Conservation (phyloP, 2,329 filamentous ascomycete species). For the Rhynchosporium agropyri region DNA sequence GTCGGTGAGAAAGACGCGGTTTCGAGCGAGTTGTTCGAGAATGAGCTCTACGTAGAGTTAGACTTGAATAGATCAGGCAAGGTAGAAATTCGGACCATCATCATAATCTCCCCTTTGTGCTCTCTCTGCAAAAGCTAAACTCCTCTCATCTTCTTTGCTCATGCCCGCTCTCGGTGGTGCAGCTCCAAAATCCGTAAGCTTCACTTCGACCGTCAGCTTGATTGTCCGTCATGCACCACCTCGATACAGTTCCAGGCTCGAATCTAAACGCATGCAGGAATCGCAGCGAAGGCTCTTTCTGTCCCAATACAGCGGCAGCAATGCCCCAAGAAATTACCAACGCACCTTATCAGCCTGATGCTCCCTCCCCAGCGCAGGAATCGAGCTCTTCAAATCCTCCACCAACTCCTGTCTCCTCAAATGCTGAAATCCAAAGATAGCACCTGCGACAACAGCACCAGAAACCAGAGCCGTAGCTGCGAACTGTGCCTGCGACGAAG, state of each 20-base stretch:
- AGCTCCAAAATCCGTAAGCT: constrained; percentile 54
- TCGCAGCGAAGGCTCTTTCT: not conserved
- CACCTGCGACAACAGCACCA: constrained; percentile 60
- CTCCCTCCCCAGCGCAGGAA: constrained; percentile 48
- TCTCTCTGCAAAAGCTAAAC: constrained; percentile 59
- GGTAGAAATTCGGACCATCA: constrained; percentile 46
- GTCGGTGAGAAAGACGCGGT: constrained; percentile 85
- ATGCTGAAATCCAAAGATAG: constrained; percentile 64
- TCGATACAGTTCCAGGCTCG: not conserved
- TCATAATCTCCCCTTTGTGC: constrained; percentile 67
- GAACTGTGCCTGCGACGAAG: constrained; percentile 53
- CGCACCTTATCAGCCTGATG: constrained; percentile 46
- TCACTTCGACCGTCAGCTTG: constrained; percentile 46
- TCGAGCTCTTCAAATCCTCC: constrained; percentile 61
- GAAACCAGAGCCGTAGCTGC: constrained; percentile 70
- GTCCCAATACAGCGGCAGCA: constrained; percentile 3
- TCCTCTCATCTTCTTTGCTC: constrained; percentile 64
- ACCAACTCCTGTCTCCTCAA: constrained; percentile 58
- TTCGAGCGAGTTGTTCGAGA: constrained; percentile 90
- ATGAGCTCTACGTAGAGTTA: constrained; percentile 68
- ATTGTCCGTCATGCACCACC: not conserved
- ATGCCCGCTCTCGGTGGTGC: constrained; percentile 38
- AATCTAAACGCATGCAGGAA: not conserved
- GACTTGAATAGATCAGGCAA: not conserved
- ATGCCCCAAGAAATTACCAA: constrained; percentile 11